Conservation (phyloP, 1,139 yeast genomes). For the Suhomyces anneliseae region DNA sequence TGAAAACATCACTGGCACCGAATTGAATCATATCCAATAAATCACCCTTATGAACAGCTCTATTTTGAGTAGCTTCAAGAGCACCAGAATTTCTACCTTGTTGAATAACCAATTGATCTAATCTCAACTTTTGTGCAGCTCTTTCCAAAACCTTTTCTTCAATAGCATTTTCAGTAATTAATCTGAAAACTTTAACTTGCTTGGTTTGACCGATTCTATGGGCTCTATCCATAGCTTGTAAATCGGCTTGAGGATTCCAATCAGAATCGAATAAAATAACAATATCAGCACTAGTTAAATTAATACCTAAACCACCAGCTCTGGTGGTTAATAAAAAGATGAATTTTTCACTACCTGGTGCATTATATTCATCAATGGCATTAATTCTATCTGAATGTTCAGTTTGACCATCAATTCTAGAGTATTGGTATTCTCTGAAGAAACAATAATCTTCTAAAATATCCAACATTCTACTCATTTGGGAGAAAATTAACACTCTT, state of each 20-base stretch:
- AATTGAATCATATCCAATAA: slow-evolving; percentile 76
- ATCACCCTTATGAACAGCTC: slow-evolving; percentile 64
- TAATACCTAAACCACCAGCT: slow-evolving; percentile 88
- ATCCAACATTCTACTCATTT: slow-evolving; percentile 79
- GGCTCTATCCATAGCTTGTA: slow-evolving; percentile 88
- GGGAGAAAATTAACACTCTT: slow-evolving; percentile 74
- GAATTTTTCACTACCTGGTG: slow-evolving; percentile 67
- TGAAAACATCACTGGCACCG: slow-evolving; percentile 71
- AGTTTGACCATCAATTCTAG: slow-evolving; percentile 82
- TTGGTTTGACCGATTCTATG: slow-evolving; percentile 85
- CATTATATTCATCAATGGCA: slow-evolving; percentile 76
- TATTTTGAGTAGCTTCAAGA: slow-evolving; percentile 35
- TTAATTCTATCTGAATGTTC: slow-evolving; percentile 73
- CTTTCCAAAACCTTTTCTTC: slow-evolving; percentile 80
- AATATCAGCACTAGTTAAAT: slow-evolving; percentile 72
- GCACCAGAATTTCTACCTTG: slow-evolving; percentile 56
- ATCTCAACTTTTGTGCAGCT: slow-evolving; percentile 73
- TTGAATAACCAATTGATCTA: slow-evolving; percentile 80
- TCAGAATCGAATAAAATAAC: slow-evolving; percentile 76
- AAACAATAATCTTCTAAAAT: slow-evolving; percentile 75
- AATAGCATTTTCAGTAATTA: slow-evolving; percentile 76
- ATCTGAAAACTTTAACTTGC: slow-evolving; percentile 74
- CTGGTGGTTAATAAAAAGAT: slow-evolving; percentile 73
- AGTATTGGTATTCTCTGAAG: slow-evolving; percentile 65
- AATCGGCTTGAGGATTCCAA: slow-evolving; percentile 88